These are phyloP conservation scores for Cylindrotheca fusiformis DNA, from an alignment of 108 stramenopile genomes.

Conservation along the genomic window DNA sequence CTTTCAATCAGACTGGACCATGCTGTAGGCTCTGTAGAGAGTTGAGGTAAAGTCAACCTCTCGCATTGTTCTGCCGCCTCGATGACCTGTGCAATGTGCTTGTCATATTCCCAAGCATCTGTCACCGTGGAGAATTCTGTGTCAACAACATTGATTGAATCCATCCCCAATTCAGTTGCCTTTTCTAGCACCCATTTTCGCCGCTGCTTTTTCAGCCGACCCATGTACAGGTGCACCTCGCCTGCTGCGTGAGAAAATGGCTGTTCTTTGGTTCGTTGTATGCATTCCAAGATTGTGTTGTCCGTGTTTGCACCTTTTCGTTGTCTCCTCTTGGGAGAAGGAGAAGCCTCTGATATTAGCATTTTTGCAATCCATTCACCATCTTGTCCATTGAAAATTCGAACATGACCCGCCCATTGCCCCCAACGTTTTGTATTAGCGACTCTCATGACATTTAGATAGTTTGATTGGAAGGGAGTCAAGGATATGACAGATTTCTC, in stretches of 20 bases:
- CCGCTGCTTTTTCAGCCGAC: constrained; percentile 60
- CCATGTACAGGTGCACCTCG: constrained; percentile 48
- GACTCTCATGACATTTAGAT: constrained; percentile 78
- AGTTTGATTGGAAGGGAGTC: constrained; percentile 63
- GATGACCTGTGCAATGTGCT: constrained; percentile 47
- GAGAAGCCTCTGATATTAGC: constrained; percentile 5
- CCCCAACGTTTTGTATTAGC: constrained; percentile 45
- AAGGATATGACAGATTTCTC: constrained; percentile 26
- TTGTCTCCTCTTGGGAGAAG: constrained; percentile 10
- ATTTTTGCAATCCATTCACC: constrained; percentile 82
- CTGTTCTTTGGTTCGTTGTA: constrained; percentile 30
- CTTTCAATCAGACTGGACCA: constrained; percentile 6
- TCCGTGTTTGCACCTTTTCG: constrained; percentile 1
- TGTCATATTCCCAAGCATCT: constrained; percentile 24
- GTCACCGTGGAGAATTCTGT: constrained; percentile 27
- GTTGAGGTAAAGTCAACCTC: constrained; percentile 56
- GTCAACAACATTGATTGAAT: constrained; percentile 34
- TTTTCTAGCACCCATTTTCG: constrained; percentile 75
- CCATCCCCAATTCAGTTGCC: constrained; percentile 68
- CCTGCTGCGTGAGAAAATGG: constrained; percentile 6
- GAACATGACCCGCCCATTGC: constrained; percentile 29
- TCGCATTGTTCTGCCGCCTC: constrained; percentile 88
- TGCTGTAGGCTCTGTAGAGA: background rate
- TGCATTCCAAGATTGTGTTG: constrained; percentile 41
- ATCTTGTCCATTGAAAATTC: constrained; percentile 71